Evolutionary conservation across 768 basidiomycete species (phyloP).

Genomic region (Trametes sanguinea): DNA sequence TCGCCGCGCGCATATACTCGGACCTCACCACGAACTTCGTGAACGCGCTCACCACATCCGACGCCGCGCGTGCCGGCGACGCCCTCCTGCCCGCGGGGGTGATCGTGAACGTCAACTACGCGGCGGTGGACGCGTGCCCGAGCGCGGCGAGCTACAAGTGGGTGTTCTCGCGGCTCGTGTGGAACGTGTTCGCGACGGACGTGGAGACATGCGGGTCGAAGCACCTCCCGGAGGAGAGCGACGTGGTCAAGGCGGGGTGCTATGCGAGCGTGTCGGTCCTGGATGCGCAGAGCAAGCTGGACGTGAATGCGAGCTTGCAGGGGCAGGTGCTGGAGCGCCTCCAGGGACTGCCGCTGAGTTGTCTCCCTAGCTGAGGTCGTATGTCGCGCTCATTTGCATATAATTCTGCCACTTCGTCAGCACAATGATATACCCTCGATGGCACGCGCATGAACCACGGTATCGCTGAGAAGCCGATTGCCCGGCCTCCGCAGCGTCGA

Average conservation of each 20-base stretch:
- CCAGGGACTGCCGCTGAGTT: conserved; percentile 15
- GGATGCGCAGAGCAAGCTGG: conserved; percentile 34
- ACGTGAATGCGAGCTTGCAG: conserved; percentile 36
- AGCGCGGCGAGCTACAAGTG: conserved; percentile 31
- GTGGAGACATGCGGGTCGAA: conserved; percentile 35
- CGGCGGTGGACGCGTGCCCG: conserved; percentile 33
- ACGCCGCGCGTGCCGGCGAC: conserved; percentile 17
- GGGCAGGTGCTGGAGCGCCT: conserved; percentile 29
- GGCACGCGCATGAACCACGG: too few species aligned
- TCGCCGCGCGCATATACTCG: conserved; percentile 46
- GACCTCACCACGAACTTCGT: conserved; percentile 45
- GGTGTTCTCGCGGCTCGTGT: conserved; percentile 36
- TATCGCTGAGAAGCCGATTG: too few species aligned
- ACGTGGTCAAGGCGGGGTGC: conserved; percentile 32
- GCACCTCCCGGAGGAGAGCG: conserved; percentile 36
- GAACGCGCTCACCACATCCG: conserved; percentile 21
- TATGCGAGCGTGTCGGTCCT: conserved; percentile 35
- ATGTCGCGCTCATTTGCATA: too few species aligned
- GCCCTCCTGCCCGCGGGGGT: conserved; percentile 36
- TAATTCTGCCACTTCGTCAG: too few species aligned
- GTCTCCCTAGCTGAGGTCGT: neutral
- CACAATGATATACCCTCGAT: too few species aligned
- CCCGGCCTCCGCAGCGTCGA: too few species aligned
- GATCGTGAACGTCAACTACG: conserved; percentile 41
- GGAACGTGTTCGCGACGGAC: conserved; percentile 31